Conservation (phyloP, 306 rosid species). For the Trifolium pratense region DNA sequence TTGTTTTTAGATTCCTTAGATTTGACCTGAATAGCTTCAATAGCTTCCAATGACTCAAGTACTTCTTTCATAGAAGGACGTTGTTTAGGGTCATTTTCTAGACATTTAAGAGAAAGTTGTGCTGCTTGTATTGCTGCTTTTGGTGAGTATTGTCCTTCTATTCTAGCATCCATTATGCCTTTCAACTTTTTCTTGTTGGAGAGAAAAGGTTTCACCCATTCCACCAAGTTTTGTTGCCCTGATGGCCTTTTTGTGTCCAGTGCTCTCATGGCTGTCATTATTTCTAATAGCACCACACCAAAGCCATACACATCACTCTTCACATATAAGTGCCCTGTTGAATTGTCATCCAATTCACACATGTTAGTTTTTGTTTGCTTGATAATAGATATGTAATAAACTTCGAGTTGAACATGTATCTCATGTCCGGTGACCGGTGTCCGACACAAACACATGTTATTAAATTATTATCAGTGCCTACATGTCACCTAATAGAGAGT, state of each 20-base stretch:
- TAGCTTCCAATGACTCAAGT: conserved; percentile 58
- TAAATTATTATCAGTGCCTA: neutral
- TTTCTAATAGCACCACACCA: conserved; percentile 84
- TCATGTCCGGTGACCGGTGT: too few species aligned
- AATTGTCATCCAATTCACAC: neutral
- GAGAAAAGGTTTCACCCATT: conserved; percentile 69
- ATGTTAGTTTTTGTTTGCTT: neutral
- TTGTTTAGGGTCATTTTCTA: conserved; percentile 60
- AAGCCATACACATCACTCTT: conserved; percentile 93
- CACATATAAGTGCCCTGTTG: conserved; percentile 87
- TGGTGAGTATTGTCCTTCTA: conserved; percentile 76
- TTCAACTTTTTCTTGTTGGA: conserved; percentile 56
- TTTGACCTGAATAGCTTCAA: conserved; percentile 52
- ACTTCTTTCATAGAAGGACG: conserved; percentile 92
- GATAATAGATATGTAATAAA: too few species aligned
- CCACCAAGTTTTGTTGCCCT: conserved; percentile 68
- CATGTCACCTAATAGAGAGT: too few species aligned
- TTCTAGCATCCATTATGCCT: conserved; percentile 60
- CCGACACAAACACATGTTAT: neutral
- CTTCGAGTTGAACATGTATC: too few species aligned
- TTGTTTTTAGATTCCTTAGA: conserved; percentile 48
- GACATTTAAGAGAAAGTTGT: conserved; percentile 63
- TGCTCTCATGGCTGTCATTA: conserved; percentile 69
- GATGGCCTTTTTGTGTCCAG: conserved; percentile 55
- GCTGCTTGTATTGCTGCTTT: conserved; percentile 64